Evolutionary conservation across 2,329 filamentous ascomycete genomes (phyloP).

Genomic region (Talaromyces albobiverticillius): DNA sequence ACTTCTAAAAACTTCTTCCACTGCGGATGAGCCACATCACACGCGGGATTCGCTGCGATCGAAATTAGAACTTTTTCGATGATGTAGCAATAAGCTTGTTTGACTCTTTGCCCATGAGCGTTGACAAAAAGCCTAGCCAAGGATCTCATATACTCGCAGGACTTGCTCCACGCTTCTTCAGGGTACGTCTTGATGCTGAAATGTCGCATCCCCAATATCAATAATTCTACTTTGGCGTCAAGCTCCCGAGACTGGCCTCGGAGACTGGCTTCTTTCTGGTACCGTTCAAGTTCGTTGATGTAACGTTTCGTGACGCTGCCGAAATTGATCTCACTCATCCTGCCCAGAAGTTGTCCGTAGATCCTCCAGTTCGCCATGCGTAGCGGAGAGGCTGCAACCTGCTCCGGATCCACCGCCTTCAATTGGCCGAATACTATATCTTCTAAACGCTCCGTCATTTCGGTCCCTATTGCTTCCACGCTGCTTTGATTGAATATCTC

Average conservation of each 20-base stretch:
- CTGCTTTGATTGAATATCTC: conserved; percentile 92
- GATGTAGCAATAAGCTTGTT: conserved; percentile 91
- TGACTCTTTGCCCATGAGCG: conserved; percentile 84
- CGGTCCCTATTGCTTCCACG: conserved; percentile 74
- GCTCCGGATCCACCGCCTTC: conserved; percentile 80
- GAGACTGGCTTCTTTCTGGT: conserved; percentile 67
- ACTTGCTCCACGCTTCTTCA: conserved; percentile 74
- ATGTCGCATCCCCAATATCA: conserved; percentile 89
- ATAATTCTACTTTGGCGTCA: conserved; percentile 80
- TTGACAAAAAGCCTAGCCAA: conserved; percentile 79
- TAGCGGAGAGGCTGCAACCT: conserved; percentile 66
- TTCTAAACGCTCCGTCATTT: conserved; percentile 92
- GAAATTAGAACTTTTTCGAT: conserved; percentile 83
- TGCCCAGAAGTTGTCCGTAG: conserved; percentile 87
- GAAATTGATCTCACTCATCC: conserved; percentile 94
- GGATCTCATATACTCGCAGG: conserved; percentile 82
- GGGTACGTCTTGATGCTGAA: conserved; percentile 72
- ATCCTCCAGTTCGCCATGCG: conserved; percentile 95
- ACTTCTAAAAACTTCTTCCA: conserved; percentile 84
- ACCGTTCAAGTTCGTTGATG: conserved; percentile 72
- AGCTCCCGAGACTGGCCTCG: conserved; percentile 52
- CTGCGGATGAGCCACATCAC: conserved; percentile 73
- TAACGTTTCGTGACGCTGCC: conserved; percentile 78
- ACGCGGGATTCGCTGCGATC: conserved; percentile 75
- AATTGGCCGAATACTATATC: conserved; percentile 96